phyloP scores from a whole-genome alignment of 139 green algal genomes.

The Spirogloea muscicola region DNA sequence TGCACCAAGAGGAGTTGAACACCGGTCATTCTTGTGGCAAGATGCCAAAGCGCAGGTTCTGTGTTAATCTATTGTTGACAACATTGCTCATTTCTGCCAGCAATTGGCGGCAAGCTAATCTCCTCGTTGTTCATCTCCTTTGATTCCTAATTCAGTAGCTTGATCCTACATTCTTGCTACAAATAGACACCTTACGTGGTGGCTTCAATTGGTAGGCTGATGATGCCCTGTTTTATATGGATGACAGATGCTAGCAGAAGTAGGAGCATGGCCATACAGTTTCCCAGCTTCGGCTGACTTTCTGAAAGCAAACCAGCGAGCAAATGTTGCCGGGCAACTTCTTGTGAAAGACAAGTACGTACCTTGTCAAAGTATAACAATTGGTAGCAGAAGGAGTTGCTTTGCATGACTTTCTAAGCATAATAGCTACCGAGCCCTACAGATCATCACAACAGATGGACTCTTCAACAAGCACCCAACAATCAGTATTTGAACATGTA shows the following conservation, averaged over 20 bases:
- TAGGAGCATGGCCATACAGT: conserved; percentile 1
- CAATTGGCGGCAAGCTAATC: not conserved
- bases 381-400: too few species aligned
- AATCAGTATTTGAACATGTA: not conserved
- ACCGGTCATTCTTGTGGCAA: not conserved
- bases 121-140: not conserved
- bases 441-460: not conserved
- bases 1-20: not conserved
- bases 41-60: conserved; percentile 7
- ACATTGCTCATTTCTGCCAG: not conserved
- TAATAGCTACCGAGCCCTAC: too few species aligned
- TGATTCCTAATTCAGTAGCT: too few species aligned
- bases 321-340: not conserved
- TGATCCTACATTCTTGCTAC: too few species aligned
- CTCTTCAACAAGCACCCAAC: not conserved
- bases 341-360: not conserved
- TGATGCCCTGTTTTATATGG: too few species aligned
- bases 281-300: not conserved
- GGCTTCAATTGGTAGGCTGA: too few species aligned
- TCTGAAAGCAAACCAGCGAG: not conserved
- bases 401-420: too few species aligned
- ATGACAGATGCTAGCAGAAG: not conserved
- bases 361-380: too few species aligned
- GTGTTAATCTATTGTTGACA: too few species aligned
- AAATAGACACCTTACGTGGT: too few species aligned